Evolutionary conservation across 2,329 filamentous ascomycete genomes (phyloP).

Genomic region (Fusarium acutatum): DNA sequence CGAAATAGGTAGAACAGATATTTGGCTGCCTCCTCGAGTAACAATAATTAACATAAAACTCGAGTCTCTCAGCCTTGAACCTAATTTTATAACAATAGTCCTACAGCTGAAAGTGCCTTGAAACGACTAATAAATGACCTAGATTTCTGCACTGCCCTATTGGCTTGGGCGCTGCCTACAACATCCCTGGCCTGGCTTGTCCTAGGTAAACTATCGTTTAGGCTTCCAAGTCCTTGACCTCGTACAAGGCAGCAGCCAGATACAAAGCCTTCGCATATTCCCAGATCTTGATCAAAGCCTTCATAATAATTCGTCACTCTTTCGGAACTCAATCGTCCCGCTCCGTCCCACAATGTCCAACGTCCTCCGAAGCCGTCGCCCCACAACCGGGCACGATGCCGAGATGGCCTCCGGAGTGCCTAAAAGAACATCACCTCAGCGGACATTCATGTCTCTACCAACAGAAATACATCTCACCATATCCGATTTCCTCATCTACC

Average conservation of each 20-base stretch:
- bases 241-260: constrained; percentile 39
- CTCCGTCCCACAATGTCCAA: constrained; percentile 29
- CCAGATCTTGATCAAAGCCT: neutral
- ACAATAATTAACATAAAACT: neutral
- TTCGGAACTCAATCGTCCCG: neutral
- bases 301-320: neutral
- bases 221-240: constrained; percentile 13
- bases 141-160: constrained; percentile 17
- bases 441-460: constrained; percentile 61
- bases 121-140: constrained; percentile 34
- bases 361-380: constrained; percentile 32
- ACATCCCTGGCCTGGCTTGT: constrained; percentile 31
- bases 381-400: constrained; percentile 34
- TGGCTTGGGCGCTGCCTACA: constrained; percentile 32
- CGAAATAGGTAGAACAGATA: neutral
- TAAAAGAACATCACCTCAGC: neutral
- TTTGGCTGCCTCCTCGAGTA: neutral
- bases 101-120: constrained; percentile 14
- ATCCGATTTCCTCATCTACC: constrained; percentile 68
- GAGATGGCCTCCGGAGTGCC: neutral
- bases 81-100: neutral
- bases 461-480: constrained; percentile 74
- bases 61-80: neutral
- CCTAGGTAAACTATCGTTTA: constrained; percentile 1
- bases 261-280: constrained; percentile 35